Conservation (phyloP, 352 stramenopile genomes). For the Aphanomyces stellatus region DNA sequence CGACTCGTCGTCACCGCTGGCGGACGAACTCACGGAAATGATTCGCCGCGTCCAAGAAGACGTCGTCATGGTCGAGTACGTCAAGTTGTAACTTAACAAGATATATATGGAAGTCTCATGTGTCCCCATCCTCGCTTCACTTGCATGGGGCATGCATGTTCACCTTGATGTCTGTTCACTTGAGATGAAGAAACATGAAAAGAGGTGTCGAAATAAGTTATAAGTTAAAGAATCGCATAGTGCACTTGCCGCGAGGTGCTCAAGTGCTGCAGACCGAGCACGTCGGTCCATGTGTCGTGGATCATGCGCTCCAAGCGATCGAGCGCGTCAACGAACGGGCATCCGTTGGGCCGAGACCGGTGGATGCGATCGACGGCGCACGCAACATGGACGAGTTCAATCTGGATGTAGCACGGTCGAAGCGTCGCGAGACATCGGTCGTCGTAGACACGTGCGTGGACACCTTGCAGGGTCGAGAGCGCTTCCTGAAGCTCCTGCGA, state of each 20-base stretch:
- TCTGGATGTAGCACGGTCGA: neutral
- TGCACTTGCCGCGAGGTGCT: neutral
- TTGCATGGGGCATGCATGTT: too few relatives aligned
- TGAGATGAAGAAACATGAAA: too few relatives aligned
- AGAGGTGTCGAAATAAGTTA: too few relatives aligned
- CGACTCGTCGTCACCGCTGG: neutral
- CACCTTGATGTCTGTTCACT: too few relatives aligned
- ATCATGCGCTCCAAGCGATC: neutral
- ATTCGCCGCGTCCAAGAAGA: neutral
- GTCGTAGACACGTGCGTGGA: neutral
- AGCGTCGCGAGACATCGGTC: neutral
- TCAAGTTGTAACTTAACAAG: neutral
- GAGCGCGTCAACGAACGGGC: neutral
- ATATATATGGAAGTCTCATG: too few relatives aligned
- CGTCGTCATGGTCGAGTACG: too few relatives aligned
- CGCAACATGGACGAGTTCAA: neutral
- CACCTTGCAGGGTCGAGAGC: neutral
- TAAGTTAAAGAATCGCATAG: constrained; percentile 10
- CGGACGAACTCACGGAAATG: neutral
- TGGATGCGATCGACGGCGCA: neutral
- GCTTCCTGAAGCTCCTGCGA: neutral
- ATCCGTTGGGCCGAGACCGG: neutral
- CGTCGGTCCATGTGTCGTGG: neutral
- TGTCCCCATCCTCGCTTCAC: too few relatives aligned
- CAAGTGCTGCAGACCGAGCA: neutral